phyloP scores from a whole-genome alignment of 345 rosid species.

The Excoecaria agallocha region DNA sequence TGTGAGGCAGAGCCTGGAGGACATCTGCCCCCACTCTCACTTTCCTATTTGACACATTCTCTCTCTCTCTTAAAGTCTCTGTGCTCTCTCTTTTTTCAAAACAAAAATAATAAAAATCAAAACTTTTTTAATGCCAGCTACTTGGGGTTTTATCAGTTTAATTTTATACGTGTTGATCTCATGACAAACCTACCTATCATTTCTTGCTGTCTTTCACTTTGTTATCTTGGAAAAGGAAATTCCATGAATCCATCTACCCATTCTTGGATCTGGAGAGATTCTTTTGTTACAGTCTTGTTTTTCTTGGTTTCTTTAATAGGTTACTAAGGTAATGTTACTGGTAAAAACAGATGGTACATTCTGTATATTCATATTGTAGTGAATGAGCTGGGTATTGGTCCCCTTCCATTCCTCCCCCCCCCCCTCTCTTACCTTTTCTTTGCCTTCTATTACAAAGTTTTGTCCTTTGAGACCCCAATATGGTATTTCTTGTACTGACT shows the following conservation, averaged over 20 bases:
- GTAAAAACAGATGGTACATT: conserved; percentile 20
- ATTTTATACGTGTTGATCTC: conserved; percentile 12
- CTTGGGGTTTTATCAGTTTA: conserved; percentile 10
- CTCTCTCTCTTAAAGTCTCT: background rate
- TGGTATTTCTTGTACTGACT: background rate
- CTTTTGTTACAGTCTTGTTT: conserved; percentile 21
- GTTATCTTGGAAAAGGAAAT: conserved; percentile 28
- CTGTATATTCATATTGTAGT: conserved; percentile 23
- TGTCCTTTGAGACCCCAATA: conserved; percentile 20
- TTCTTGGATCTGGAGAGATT: conserved; percentile 60
- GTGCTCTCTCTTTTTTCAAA: background rate
- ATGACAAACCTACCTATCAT: conserved; percentile 29
- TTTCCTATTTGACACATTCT: conserved; percentile 2
- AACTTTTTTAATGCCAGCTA: conserved; percentile 14
- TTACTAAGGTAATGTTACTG: conserved; percentile 17
- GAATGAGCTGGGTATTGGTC: conserved; percentile 23
- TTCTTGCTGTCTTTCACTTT: conserved; percentile 39
- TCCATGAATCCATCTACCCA: conserved; percentile 1
- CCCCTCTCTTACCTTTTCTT: conserved; percentile 14
- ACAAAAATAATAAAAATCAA: background rate
- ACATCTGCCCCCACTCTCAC: conserved; percentile 36
- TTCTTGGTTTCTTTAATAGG: conserved; percentile 13
- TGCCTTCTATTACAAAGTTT: conserved; percentile 20
- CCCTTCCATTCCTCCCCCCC: conserved; percentile 17
- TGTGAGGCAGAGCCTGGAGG: conserved; percentile 34